Base-by-base conservation (phyloP, 2,329 filamentous ascomycete species). In the Aspergillus transmontanensis region DNA sequence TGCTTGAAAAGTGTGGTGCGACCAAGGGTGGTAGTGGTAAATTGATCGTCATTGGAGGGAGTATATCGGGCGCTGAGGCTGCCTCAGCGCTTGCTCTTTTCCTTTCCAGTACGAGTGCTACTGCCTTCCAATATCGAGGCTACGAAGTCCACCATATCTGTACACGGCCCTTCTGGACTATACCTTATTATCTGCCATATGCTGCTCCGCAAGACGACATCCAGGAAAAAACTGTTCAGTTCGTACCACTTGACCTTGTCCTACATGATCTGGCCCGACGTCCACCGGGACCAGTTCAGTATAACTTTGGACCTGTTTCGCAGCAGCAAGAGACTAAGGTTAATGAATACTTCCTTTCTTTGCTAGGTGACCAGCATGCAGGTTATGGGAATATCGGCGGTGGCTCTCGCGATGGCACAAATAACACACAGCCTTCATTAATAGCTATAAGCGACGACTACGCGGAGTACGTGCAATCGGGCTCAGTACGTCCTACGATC, bases 51-150 rank as follows among this genome's bases (percentile, higher is more conserved):
- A 86, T 93, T 1, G 92, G 92, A 0, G 92, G 91, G 0, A 91
- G 93, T 70, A 93, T 95, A 85, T 94, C 91, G 2, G 92, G 91
- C 0, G 86, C 91, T 6, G 92, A 96, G 79, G 89, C 90, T 56
- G 89, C 91, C 0, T 89, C 87, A 11, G 88, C 89, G 2, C 86
- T 94, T 57, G 91, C 90, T 12, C 83, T 87, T 5, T 87, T 93
- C 65, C 76, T 94, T 1, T 94, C 91, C 0, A 87, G 87, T 6
- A 84, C 85, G 3, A 76, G 56, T 0, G 54, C 50, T 2, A 53
- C 43, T 11, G 19, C 43, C 10, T 84, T 86, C 23, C 11, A 39
- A 9, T 0, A 85, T 88, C 0, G 88, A 85, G 68, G 23, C n/a
- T 63, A 32, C 7, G 84, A 82, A 2, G 81, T 95, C 10, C 86